phyloP scores from a whole-genome alignment of 345 rosid species.

The Raphanus sativus region DNA sequence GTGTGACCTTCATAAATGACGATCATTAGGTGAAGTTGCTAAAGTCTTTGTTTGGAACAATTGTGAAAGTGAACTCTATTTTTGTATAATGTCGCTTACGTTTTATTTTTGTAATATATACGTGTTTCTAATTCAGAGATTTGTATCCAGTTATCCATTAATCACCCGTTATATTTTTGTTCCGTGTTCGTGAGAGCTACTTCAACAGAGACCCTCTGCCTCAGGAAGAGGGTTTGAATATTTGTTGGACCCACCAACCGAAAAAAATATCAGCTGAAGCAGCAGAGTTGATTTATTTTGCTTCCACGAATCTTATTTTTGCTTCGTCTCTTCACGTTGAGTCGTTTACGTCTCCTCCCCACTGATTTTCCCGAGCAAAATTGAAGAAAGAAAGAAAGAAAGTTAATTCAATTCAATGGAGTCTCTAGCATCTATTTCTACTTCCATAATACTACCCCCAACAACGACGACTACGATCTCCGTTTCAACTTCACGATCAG shows the following conservation, averaged over 20 bases:
- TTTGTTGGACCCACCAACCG: conserved; percentile 10
- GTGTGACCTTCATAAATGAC: conserved; percentile 16
- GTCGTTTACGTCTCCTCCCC: conserved; percentile 27
- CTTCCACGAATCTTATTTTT: conserved; percentile 29
- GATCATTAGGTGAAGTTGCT: conserved; percentile 13
- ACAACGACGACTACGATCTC: conserved; percentile 45
- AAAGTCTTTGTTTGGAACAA: neutral
- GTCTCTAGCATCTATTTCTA: conserved; percentile 65
- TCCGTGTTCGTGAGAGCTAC: neutral
- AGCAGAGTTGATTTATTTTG: neutral
- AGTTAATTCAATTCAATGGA: conserved; percentile 49
- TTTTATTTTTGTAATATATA: conserved; percentile 21
- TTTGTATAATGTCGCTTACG: conserved; percentile 8
- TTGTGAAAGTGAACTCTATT: conserved; percentile 4
- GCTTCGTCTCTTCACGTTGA: neutral
- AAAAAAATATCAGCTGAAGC: conserved; percentile 11
- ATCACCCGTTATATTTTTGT: neutral
- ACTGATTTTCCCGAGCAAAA: conserved; percentile 29
- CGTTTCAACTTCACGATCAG: conserved; percentile 39
- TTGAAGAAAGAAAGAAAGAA: neutral
- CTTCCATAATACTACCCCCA: conserved; percentile 75
- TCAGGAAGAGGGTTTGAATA: neutral
- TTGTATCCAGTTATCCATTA: conserved; percentile 8
- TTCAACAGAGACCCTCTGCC: neutral
- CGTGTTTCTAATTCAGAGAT: conserved; percentile 21